Evolutionary conservation across 2,329 filamentous ascomycete genomes (phyloP).

Genomic region (Aspergillus oerlinghausenensis): DNA sequence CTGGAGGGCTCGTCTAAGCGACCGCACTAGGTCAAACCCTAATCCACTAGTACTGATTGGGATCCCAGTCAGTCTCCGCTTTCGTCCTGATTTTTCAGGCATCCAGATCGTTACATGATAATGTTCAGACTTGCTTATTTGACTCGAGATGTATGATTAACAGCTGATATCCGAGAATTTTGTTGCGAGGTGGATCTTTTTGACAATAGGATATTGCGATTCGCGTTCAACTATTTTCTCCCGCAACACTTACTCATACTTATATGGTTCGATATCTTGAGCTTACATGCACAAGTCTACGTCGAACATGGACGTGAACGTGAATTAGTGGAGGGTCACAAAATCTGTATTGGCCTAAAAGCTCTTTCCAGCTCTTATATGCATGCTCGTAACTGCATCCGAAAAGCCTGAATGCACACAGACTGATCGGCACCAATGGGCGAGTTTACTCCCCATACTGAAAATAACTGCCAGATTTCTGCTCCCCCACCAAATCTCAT

Average conservation of each 20-base stretch:
- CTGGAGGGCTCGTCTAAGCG: slow-evolving; percentile 40
- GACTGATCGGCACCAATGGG: slow-evolving; percentile 25
- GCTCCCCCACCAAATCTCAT: slow-evolving; percentile 66
- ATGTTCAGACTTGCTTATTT: neutral
- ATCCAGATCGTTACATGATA: neutral
- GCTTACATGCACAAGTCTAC: slow-evolving; percentile 5
- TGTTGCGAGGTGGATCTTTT: neutral
- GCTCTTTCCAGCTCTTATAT: slow-evolving; percentile 30
- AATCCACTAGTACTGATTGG: slow-evolving; percentile 27
- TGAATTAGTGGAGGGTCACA: slow-evolving; percentile 25
- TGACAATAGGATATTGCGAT: neutral
- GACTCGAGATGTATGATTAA: neutral
- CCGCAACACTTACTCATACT: neutral
- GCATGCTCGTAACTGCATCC: slow-evolving; percentile 36
- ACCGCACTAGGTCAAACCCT: slow-evolving; percentile 39
- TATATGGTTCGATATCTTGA: neutral
- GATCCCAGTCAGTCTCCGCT: neutral
- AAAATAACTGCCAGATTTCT: slow-evolving; percentile 27
- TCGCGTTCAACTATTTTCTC: neutral
- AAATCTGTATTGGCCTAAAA: slow-evolving; percentile 33
- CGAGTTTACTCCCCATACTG: slow-evolving; percentile 26
- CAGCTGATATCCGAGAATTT: neutral
- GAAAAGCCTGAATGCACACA: slow-evolving; percentile 28
- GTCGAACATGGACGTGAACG: slow-evolving; percentile 5
- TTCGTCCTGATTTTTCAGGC: slow-evolving; percentile 6